These are phyloP conservation scores for Raffaelea arxii DNA, from an alignment of 2,329 filamentous ascomycete genomes.

Conservation along the genomic window DNA sequence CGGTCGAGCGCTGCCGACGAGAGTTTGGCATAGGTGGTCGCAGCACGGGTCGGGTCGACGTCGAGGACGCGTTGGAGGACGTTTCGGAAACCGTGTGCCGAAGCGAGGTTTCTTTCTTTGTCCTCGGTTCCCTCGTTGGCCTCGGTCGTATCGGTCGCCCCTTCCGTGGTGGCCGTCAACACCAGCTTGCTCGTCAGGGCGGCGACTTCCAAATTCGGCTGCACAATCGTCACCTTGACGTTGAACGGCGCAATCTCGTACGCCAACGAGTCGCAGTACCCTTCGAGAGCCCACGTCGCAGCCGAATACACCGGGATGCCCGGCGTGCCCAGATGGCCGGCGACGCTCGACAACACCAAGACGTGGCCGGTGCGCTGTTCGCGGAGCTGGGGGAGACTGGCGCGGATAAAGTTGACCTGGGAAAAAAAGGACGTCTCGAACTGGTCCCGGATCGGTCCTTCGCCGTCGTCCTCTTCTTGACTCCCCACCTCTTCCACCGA, in stretches of 20 bases:
- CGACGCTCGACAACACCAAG: slow-evolving; percentile 80
- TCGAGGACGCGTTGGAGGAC: slow-evolving; percentile 9
- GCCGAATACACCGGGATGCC: slow-evolving; percentile 87
- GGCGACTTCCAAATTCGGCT: slow-evolving; percentile 88
- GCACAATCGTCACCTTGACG: slow-evolving; percentile 89
- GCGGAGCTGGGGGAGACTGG: slow-evolving; percentile 70
- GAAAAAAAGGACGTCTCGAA: slow-evolving; percentile 95
- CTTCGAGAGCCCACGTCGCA: slow-evolving; percentile 89
- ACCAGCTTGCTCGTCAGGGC: slow-evolving; percentile 80
- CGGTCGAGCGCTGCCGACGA: slow-evolving; percentile 58
- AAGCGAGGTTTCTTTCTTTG: slow-evolving; percentile 40
- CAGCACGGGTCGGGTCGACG: slow-evolving; percentile 23
- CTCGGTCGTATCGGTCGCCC: slow-evolving; percentile 18
- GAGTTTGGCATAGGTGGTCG: slow-evolving; percentile 65
- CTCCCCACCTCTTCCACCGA: slow-evolving; percentile 71
- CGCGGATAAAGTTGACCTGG: slow-evolving; percentile 92
- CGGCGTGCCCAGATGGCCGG: slow-evolving; percentile 85
- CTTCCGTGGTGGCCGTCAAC: slow-evolving; percentile 65
- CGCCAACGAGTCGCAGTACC: slow-evolving; percentile 88
- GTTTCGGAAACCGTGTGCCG: not conserved
- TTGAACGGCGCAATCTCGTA: slow-evolving; percentile 98
- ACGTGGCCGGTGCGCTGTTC: slow-evolving; percentile 79
- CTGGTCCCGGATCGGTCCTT: slow-evolving; percentile 76
- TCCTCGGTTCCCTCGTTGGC: slow-evolving; percentile 35
- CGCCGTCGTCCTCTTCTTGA: slow-evolving; percentile 32